Evolutionary conservation across 2,329 filamentous ascomycete species (phyloP).

Genomic region (Aspergillus quadricinctus): DNA sequence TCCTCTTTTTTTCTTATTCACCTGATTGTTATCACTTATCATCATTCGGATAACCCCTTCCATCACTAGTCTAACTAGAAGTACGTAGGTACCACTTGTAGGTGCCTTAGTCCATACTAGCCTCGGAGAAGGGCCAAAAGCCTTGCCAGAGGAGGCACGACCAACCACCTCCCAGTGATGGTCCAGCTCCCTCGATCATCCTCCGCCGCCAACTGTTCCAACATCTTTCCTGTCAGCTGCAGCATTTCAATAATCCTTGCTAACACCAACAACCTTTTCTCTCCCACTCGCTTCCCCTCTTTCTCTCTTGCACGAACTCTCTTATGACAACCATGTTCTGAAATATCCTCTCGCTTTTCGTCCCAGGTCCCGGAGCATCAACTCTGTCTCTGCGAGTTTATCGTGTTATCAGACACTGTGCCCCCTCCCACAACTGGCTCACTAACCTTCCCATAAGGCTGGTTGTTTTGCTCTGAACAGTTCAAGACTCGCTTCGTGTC

Average conservation of each 20-base stretch:
- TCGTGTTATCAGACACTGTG: constrained; percentile 12
- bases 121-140: background rate
- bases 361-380: background rate
- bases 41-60: background rate
- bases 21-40: background rate
- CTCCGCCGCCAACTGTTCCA: constrained; percentile 16
- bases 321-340: background rate
- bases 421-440: constrained; percentile 2
- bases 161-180: constrained; percentile 15
- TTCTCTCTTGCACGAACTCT: constrained; percentile 8
- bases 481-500: constrained; percentile 5
- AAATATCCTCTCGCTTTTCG: background rate
- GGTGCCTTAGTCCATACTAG: background rate
- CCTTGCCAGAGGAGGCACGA: constrained; percentile 3
- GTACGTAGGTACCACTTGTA: background rate
- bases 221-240: constrained; percentile 31
- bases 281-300: constrained; percentile 12
- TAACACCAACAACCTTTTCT: background rate
- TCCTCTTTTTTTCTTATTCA: background rate
- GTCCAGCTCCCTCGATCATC: constrained; percentile 14
- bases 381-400: constrained; percentile 9
- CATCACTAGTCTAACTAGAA: background rate
- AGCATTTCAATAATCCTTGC: constrained; percentile 10
- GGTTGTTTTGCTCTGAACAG: background rate
- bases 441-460: background rate